Evolutionary conservation across 164 flowering plant species (phyloP).

Genomic region (Umbilicus rupestris): DNA sequence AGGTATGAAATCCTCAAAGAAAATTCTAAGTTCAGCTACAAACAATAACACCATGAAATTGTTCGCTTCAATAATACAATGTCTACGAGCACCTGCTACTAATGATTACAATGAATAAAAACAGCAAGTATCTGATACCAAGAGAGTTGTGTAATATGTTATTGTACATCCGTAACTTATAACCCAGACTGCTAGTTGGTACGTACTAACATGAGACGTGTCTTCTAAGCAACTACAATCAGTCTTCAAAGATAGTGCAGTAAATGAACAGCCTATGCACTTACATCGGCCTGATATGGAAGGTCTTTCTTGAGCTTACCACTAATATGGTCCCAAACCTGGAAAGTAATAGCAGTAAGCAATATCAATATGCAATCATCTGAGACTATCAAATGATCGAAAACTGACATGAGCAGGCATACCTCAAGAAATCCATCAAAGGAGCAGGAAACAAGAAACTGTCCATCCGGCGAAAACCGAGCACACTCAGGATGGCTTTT

Average conservation of each 20-base stretch:
- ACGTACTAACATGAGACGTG: not conserved
- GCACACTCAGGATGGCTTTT: slow-evolving; percentile 95
- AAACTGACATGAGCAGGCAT: not conserved
- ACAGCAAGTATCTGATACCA: not conserved
- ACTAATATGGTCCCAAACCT: slow-evolving; percentile 97
- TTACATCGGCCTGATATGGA: slow-evolving; percentile 97
- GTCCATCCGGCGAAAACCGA: slow-evolving; percentile 95
- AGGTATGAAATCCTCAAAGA: not conserved
- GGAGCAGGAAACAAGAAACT: slow-evolving; percentile 86
- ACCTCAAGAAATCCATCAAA: slow-evolving; percentile 99
- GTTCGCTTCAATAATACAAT: too few relatives aligned
- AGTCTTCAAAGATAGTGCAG: not conserved
- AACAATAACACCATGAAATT: not conserved
- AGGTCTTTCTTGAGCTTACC: slow-evolving; percentile 99
- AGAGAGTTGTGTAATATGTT: not conserved
- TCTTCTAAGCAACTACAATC: not conserved
- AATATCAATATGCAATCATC: not conserved
- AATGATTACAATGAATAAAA: not conserved
- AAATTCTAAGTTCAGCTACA: not conserved
- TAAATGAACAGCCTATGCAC: slow-evolving; percentile 16
- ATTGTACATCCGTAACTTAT: not conserved
- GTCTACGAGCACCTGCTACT: not conserved
- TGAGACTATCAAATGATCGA: not conserved
- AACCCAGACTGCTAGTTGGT: not conserved
- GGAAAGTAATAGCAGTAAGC: slow-evolving; percentile 10